Percentiles rank a stretch among this genome's conserved stretches.
Conservation (phyloP, 2,329 filamentous ascomycete genomes). For the Magnaporthales sp. region DNA sequence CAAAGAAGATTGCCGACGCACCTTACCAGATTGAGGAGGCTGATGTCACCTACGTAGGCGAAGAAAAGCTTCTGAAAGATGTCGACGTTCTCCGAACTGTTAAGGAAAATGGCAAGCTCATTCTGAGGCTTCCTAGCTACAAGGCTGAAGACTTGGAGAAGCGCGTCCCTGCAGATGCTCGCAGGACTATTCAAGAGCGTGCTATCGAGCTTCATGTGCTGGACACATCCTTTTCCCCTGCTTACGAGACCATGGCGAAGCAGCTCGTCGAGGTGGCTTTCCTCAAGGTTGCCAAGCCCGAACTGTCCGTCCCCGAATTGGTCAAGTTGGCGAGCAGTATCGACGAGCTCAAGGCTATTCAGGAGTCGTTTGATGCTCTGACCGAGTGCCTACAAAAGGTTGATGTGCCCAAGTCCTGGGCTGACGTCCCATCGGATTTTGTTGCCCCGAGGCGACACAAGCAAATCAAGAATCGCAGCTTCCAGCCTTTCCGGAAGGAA, state of each 20-base stretch:
- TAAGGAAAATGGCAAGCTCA: slow-evolving; percentile 61
- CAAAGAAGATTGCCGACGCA: slow-evolving; percentile 74
- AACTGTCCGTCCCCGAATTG: slow-evolving; percentile 51
- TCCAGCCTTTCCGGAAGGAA: slow-evolving; percentile 68
- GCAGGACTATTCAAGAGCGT: slow-evolving; percentile 63
- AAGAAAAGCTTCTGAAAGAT: slow-evolving; percentile 70
- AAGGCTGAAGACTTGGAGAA: slow-evolving; percentile 90
- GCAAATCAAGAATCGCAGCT: slow-evolving; percentile 70
- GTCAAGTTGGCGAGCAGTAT: slow-evolving; percentile 55
- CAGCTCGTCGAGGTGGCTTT: slow-evolving; percentile 75
- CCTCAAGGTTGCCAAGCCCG: slow-evolving; percentile 64
- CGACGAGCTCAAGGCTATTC: slow-evolving; percentile 38
- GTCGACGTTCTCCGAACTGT: slow-evolving; percentile 65
- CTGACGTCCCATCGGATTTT: slow-evolving; percentile 54
- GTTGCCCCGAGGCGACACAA: slow-evolving; percentile 45
- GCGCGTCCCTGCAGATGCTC: slow-evolving; percentile 62
- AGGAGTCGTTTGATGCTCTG: slow-evolving; percentile 57
- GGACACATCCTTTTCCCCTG: slow-evolving; percentile 60
- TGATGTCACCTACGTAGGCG: slow-evolving; percentile 69
- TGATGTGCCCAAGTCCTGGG: slow-evolving; percentile 74
- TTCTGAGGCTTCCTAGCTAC: slow-evolving; percentile 68
- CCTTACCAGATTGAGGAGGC: slow-evolving; percentile 74
- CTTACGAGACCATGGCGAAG: slow-evolving; percentile 56
- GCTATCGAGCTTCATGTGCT: slow-evolving; percentile 65
- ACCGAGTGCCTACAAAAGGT: slow-evolving; percentile 62